These are phyloP conservation scores for Cicer pinnatifidum DNA, from an alignment of 306 rosid species.

Conservation along the genomic window DNA sequence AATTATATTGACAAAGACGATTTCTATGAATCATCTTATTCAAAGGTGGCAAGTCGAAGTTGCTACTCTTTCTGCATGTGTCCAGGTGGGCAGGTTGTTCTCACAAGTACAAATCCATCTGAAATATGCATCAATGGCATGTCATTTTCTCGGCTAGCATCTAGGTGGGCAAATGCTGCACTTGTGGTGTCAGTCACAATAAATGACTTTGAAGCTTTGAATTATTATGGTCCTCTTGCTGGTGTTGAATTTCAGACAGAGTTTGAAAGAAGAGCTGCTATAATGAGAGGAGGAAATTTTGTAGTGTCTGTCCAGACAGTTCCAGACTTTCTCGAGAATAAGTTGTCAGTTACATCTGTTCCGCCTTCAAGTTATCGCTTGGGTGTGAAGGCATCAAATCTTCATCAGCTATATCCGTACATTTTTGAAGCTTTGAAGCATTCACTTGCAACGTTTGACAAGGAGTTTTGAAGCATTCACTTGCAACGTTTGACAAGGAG, in stretches of 20 bases:
- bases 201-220: slow-evolving; percentile 73
- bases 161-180: slow-evolving; percentile 99
- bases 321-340: slow-evolving; percentile 77
- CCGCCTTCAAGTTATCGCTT: slow-evolving; percentile 93
- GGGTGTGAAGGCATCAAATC: slow-evolving; percentile 89
- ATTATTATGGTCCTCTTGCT: slow-evolving; percentile 77
- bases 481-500: slow-evolving; percentile 41
- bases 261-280: slow-evolving; percentile 80
- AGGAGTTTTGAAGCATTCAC: slow-evolving; percentile 86
- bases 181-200: slow-evolving; percentile 81
- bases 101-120: slow-evolving; percentile 87
- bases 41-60: slow-evolving; percentile 58
- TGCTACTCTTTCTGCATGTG: slow-evolving; percentile 99
- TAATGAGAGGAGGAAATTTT: slow-evolving; percentile 90
- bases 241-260: slow-evolving; percentile 96
- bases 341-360: slow-evolving; percentile 71
- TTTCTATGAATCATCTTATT: slow-evolving; percentile 44
- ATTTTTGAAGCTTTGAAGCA: slow-evolving; percentile 79
- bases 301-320: slow-evolving; percentile 91
- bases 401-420: slow-evolving; percentile 76
- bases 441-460: slow-evolving; percentile 69
- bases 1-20: slow-evolving; percentile 58
- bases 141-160: slow-evolving; percentile 94
- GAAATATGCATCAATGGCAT: slow-evolving; percentile 94
- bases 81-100: slow-evolving; percentile 99